Evolutionary conservation across 352 stramenopile species (phyloP).

Genomic region (Aphanomyces euteiches): DNA sequence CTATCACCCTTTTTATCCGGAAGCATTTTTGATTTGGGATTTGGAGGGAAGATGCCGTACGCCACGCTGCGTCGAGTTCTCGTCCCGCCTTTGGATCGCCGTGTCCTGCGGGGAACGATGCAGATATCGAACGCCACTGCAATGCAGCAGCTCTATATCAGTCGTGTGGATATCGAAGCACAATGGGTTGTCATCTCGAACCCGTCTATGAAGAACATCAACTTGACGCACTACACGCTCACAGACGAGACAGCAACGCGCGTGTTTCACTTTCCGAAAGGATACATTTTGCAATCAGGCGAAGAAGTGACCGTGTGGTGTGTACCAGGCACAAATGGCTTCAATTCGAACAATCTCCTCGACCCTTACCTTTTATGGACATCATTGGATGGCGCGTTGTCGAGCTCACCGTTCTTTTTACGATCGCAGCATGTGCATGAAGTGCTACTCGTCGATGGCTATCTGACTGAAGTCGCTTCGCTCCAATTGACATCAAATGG

Average conservation of each 20-base stretch:
- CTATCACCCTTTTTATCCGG: neutral
- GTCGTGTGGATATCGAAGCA: constrained; percentile 56
- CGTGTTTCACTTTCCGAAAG: constrained; percentile 59
- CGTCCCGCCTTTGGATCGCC: constrained; percentile 55
- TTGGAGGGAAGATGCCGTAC: constrained; percentile 46
- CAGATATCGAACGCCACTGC: constrained; percentile 81
- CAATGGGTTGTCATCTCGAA: constrained; percentile 85
- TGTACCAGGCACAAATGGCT: constrained; percentile 53
- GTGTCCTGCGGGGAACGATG: constrained; percentile 67
- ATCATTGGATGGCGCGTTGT: constrained; percentile 49
- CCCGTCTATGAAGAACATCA: constrained; percentile 57
- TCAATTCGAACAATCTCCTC: constrained; percentile 72
- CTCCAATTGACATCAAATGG: constrained; percentile 55
- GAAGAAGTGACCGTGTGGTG: constrained; percentile 83
- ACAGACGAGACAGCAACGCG: constrained; percentile 43
- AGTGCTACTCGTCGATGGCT: constrained; percentile 65
- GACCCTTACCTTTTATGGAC: constrained; percentile 83
- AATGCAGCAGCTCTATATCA: constrained; percentile 86
- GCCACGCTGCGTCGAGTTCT: constrained; percentile 59
- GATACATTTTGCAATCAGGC: constrained; percentile 66
- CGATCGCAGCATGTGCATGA: constrained; percentile 44
- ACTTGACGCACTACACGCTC: constrained; percentile 66
- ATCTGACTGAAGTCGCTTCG: constrained; percentile 79
- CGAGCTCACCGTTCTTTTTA: constrained; percentile 57
- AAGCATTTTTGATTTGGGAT: neutral